Conservation (phyloP, 768 basidiomycete species). For the Crucibulum laeve region DNA sequence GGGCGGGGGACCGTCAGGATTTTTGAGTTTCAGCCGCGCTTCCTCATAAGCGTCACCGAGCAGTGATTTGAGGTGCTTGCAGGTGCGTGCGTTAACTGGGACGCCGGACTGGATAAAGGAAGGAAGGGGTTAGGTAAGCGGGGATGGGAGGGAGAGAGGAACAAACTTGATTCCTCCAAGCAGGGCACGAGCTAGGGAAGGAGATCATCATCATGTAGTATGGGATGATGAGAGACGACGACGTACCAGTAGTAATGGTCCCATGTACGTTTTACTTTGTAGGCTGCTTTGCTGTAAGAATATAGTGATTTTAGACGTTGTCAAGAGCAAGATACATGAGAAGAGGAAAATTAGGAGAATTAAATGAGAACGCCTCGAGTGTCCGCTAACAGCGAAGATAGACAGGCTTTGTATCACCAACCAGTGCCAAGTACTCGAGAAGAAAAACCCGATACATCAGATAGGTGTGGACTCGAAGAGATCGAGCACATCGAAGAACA, state of each 20-base stretch:
- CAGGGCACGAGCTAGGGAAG: constrained; percentile 27
- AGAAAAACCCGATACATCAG: no score
- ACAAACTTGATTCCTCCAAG: constrained; percentile 28
- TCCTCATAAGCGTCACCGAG: constrained; percentile 38
- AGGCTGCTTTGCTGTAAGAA: constrained; percentile 28
- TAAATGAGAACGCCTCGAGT: no score
- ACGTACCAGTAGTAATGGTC: constrained; percentile 38
- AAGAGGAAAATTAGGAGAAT: no score
- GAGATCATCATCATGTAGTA: not conserved
- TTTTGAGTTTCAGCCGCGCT: constrained; percentile 29
- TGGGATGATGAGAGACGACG: not conserved
- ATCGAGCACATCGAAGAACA: no score
- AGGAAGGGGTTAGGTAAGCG: not conserved
- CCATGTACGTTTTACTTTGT: constrained; percentile 31
- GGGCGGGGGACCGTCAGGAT: constrained; percentile 18
- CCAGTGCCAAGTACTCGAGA: no score
- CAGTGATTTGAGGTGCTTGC: constrained; percentile 36
- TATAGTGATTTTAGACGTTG: no score
- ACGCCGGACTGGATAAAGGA: constrained; percentile 15
- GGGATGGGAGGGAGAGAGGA: not conserved
- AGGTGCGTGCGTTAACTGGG: constrained; percentile 37
- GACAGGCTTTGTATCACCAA: no score
- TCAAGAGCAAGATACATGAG: no score
- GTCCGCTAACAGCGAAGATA: no score
- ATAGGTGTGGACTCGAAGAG: no score